Conservation (phyloP, 225 moss, liverwort and hornwort species). For the Sphagnum tenellum region DNA sequence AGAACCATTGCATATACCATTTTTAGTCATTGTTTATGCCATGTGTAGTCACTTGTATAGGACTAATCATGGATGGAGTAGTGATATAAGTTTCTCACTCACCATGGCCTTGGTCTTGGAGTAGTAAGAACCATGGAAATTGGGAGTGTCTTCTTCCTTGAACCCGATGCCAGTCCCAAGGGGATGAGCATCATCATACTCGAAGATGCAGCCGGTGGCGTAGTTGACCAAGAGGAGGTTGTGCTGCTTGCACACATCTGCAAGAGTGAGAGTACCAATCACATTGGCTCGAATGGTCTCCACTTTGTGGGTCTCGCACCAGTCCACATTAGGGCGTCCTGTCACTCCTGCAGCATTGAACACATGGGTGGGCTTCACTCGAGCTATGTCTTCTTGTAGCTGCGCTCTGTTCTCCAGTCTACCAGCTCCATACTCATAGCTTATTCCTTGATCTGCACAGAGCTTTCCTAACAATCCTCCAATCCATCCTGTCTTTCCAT, state of each 20-base stretch:
- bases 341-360: constrained; percentile 35
- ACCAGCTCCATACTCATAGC: constrained; percentile 19
- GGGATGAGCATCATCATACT: constrained; percentile 22
- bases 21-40: too few species aligned
- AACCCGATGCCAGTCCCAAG: constrained; percentile 29
- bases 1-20: too few species aligned
- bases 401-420: constrained; percentile 19
- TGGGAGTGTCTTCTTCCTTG: constrained; percentile 26
- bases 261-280: constrained; percentile 25
- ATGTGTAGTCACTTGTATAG: too few species aligned
- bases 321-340: constrained; percentile 31
- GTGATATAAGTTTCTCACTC: not conserved
- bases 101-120: constrained; percentile 37
- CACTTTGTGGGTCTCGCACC: constrained; percentile 27
- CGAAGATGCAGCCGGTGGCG: constrained; percentile 33
- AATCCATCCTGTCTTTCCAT: constrained; percentile 30
- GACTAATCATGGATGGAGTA: too few species aligned
- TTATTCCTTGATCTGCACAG: constrained; percentile 17
- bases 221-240: constrained; percentile 23
- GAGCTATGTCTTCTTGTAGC: constrained; percentile 18
- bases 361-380: constrained; percentile 21
- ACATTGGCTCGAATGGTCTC: constrained; percentile 31
- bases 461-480: constrained; percentile 24
- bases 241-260: constrained; percentile 20
- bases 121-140: constrained; percentile 24